Evolutionary conservation across 306 rosid genomes (phyloP), one percentile per base, ranked within the genome.

Genomic region (Macrotyloma uniflorum): DNA sequence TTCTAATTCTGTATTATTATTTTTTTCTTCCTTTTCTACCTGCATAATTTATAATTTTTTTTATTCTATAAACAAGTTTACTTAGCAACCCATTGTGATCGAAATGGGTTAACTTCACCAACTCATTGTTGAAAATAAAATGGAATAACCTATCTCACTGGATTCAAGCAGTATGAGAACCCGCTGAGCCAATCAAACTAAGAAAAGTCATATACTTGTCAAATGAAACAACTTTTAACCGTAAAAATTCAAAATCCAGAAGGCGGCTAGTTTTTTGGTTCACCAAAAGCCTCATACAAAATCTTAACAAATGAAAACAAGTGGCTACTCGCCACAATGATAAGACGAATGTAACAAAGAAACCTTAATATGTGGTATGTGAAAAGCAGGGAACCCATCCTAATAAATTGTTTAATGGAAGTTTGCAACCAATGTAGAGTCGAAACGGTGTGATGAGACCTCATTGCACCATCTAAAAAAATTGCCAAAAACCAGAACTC

Each of bases 231-330:
- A 50, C 28, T 72, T 62, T 5, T 7, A 16, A 42, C 49, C 3
- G 15, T 7, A 18, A 26, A 11, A 26, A 35, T 9, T 47, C 38
- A 65, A 8, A 64, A 47, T 46, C 38, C 28, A 59, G 22, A 71
- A 36, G 19, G 24, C 3, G 16, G 62, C 40, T 24, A 72, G 54
- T 65, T 61, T 49, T 71, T 79, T 1, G 67, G 74, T 28, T 40
- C 11, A 18, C 32, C 75, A 74, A 55, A 65, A 74, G 58, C 75
- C 63, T 23, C 67, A 4, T 23, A 80, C n/a, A 80, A 51, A 43
- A 67, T 57, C 76, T 73, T 57, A 66, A 30, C 62, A 53, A 55
- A 22, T 20, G 45, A 55, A 30, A 55, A 62, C 4, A 38, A 16
- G 66, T 75, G 20, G 70, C 71, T 69, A 75, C 10, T 4, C 73